Percentiles rank a stretch among this genome's conserved stretches.
These are phyloP conservation scores for Colletotrichum spaethianum DNA, from an alignment of 2,329 filamentous ascomycete species.

Conservation along the genomic window DNA sequence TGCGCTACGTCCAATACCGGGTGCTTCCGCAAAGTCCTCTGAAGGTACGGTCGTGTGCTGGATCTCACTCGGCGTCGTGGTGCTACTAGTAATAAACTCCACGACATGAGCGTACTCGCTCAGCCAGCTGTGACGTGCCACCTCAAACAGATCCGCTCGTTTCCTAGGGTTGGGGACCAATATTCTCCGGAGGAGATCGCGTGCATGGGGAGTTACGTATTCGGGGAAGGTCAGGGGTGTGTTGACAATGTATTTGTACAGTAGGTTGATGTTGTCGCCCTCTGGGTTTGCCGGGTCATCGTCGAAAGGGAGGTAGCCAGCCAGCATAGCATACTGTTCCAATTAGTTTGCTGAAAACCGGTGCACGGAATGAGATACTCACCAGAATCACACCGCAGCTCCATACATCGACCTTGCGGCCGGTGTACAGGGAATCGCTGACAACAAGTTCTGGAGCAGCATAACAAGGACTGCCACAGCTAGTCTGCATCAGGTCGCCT, in stretches of 20 bases:
- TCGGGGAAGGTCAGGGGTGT: conserved; percentile 98
- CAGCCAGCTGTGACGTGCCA: conserved; percentile 97
- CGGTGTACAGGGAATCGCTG: conserved; percentile 96
- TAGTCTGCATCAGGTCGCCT: conserved; percentile 98
- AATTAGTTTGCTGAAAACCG: conserved; percentile 4
- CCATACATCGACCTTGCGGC: conserved; percentile 98
- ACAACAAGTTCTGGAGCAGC: conserved; percentile 97
- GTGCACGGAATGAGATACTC: conserved; percentile 57
- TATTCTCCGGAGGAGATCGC: conserved; percentile 92
- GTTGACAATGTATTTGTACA: conserved; percentile 99
- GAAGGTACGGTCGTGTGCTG: conserved; percentile 80
- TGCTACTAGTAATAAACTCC: conserved; percentile 96
- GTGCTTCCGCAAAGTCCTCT: conserved; percentile 66
- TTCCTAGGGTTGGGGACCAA: conserved; percentile 95
- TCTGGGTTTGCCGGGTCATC: conserved; percentile 98
- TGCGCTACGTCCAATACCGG: conserved; percentile 73
- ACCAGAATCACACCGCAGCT: conserved; percentile 99
- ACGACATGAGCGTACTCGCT: conserved; percentile 98
- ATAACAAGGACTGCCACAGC: conserved; percentile 98
- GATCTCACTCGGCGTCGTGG: conserved; percentile 88
- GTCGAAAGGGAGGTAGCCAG: conserved; percentile 96
- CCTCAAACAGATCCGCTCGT: conserved; percentile 95
- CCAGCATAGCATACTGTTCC: conserved; percentile 94
- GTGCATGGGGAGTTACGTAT: conserved; percentile 97
- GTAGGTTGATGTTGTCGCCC: conserved; percentile 97